Evolutionary conservation across 345 rosid species (phyloP), one percentile per base, ranked within the genome.

Genomic region (Sonneratia caseolaris): DNA sequence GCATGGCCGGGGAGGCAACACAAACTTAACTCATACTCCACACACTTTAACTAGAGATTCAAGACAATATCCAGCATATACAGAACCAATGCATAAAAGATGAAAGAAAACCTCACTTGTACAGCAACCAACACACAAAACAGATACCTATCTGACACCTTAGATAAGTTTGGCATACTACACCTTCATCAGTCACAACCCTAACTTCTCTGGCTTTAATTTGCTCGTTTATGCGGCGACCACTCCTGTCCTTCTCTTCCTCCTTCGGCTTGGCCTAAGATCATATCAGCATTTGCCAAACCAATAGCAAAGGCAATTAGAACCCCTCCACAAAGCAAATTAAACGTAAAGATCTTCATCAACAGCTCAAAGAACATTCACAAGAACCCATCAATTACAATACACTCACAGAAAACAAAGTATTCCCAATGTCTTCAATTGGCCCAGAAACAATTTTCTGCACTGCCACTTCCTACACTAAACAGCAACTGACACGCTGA

Each of bases 161-260:
- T n/a, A 14, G n/a, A 43, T n/a, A 68, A 68, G 55, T 24, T 22
- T 7, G 10, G 42, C 5, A 27, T 73, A 35, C 55, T 37, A 0
- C 81, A 89, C 94, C 91, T 48, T 84, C 85, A 6, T 80, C 91
- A 7, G 40, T 68, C 61, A 87, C 91, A 35, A 89, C 79, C 80
- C 94, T 79, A 37, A 89, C 81, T 75, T 62, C 24, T 19, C 14
- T 72, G 47, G 82, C 86, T 36, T 49, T 73, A 49, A 89, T 87
- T 64, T 87, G 67, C 37, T 78, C 82, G 73, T 89, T 89, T 56
- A 89, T 75, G 7, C 80, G 76, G 0, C 74, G 77, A 51, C 79
- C 84, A 57, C 12, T 43, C 3, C 45, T 24, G 22, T 64, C 75
- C 77, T 73, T 56, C 57, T 82, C 83, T 38, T 81, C 85, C 76